Evolutionary conservation across 2,329 filamentous ascomycete genomes (phyloP).

Genomic region (Colletotrichum limetticola): DNA sequence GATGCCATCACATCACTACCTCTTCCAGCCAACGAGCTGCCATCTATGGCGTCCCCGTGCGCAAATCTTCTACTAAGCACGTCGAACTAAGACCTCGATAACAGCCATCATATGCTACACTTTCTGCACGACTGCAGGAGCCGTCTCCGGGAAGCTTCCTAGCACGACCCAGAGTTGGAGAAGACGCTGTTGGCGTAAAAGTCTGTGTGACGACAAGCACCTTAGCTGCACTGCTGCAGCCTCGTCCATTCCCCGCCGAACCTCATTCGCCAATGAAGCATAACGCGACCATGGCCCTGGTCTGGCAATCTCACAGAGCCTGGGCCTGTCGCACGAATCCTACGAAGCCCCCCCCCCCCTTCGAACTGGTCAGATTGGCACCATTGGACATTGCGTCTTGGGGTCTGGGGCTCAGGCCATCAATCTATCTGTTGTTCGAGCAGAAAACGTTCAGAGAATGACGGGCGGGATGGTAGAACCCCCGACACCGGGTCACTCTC

Average conservation of each 20-base stretch:
- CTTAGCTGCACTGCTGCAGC: conserved; percentile 23
- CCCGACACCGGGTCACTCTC: conserved; percentile 6
- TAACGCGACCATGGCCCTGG: conserved; percentile 8
- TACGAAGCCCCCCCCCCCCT: conserved; percentile 1
- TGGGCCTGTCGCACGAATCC: conserved; percentile 18
- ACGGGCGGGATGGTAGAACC: not conserved
- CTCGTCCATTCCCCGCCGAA: conserved; percentile 18
- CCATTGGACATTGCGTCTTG: not conserved
- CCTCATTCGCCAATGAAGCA: conserved; percentile 14
- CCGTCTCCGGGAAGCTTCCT: conserved; percentile 24
- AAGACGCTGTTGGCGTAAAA: conserved; percentile 8
- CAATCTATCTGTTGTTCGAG: not conserved
- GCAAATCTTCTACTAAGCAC: conserved; percentile 38
- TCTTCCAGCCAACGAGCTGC: conserved; percentile 30
- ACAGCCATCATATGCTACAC: conserved; percentile 2
- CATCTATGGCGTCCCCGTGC: conserved; percentile 37
- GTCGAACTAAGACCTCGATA: conserved; percentile 1
- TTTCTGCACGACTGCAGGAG: conserved; percentile 2
- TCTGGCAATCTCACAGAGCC: conserved; percentile 15
- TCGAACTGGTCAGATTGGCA: conserved; percentile 1
- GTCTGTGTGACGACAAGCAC: conserved; percentile 28
- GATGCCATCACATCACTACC: conserved; percentile 30
- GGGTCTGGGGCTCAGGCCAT: not conserved
- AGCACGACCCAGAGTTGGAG: conserved; percentile 12
- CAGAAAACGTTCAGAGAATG: not conserved